Evolutionary conservation across 2,329 filamentous ascomycete species (phyloP), one percentile per base, ranked within the genome.

Genomic region (Alternaria arbusti): DNA sequence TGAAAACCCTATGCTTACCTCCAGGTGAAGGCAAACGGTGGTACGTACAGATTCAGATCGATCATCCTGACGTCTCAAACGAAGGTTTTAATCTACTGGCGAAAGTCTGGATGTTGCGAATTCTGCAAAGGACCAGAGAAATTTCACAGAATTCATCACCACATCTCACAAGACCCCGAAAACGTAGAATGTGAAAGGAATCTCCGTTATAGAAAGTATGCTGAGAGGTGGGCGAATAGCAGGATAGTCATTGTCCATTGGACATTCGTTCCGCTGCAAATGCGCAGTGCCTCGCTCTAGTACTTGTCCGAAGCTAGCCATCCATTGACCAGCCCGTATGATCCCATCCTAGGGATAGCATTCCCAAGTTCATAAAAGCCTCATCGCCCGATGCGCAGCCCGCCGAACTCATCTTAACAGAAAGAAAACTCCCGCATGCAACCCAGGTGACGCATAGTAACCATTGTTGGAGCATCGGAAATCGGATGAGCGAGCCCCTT

Each of bases 371-470:
- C 28, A 54, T 67, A 65, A 44, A 45, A 65, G 59, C 65, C 61
- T 68, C 65, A 52, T 61, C 56, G 45, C 59, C 64, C 61, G 56
- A 70, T 64, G 66, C 67, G 65, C 68, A 71, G 63, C 67, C 68
- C 66, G 64, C 64, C 61, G 66, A 72, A 75, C 65, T 62, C 71
- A 66, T 68, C 67, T 70, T 61, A 59, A 65, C 61, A 70, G 70
- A 68, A 74, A 70, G 61, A 73, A 69, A 76, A 78, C 76, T 76
- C 75, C 77, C 70, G 72, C 76, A 79, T 79, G 77, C 77, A 78
- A 71, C 71, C 64, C 63, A 67, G 67, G 61, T 67, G 65, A 71
- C 70, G 65, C 71, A 76, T 72, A 64, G 63, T 67, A 74, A 61
- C 68, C 67, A 63, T 72, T 70, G 70, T 70, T 69, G 70, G 63